A percentile compares a stretch with the other conserved stretches of the same genome.
These are phyloP conservation scores for Clarireedia hainanense DNA, from an alignment of 2,329 filamentous ascomycete species.

Conservation along the genomic window DNA sequence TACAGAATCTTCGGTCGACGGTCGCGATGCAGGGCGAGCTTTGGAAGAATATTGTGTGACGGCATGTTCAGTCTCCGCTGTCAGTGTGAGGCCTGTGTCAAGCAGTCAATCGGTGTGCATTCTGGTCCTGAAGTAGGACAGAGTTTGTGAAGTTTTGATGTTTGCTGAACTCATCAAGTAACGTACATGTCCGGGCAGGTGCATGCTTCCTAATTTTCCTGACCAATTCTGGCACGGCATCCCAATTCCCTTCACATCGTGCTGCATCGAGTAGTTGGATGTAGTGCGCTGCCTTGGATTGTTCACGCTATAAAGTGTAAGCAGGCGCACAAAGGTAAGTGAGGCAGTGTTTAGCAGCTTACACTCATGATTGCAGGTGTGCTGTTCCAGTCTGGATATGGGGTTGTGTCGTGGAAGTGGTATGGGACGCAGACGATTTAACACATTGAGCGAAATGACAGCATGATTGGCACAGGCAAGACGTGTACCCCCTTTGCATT, in stretches of 20 bases:
- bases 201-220: constrained; percentile 94
- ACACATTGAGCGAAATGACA: constrained; percentile 8
- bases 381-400: background rate
- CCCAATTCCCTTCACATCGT: constrained; percentile 83
- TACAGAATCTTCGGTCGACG: constrained; percentile 16
- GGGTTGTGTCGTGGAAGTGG: background rate
- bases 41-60: constrained; percentile 44
- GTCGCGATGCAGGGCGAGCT: constrained; percentile 13
- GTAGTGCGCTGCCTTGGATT: constrained; percentile 75
- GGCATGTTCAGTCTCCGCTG: constrained; percentile 61
- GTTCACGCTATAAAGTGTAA: constrained; percentile 28
- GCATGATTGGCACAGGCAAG: background rate
- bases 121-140: background rate
- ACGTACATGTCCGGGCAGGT: constrained; percentile 72
- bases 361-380: constrained; percentile 25
- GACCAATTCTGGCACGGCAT: constrained; percentile 76
- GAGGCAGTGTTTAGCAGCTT: constrained; percentile 1
- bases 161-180: background rate
- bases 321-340: background rate
- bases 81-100: constrained; percentile 55
- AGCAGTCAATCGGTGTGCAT: constrained; percentile 13
- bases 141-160: background rate
- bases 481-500: no score
- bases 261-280: constrained; percentile 75
- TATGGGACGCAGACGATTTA: background rate